Conservation (phyloP, 2,329 filamentous ascomycete species). For the Penicillium sp. region DNA sequence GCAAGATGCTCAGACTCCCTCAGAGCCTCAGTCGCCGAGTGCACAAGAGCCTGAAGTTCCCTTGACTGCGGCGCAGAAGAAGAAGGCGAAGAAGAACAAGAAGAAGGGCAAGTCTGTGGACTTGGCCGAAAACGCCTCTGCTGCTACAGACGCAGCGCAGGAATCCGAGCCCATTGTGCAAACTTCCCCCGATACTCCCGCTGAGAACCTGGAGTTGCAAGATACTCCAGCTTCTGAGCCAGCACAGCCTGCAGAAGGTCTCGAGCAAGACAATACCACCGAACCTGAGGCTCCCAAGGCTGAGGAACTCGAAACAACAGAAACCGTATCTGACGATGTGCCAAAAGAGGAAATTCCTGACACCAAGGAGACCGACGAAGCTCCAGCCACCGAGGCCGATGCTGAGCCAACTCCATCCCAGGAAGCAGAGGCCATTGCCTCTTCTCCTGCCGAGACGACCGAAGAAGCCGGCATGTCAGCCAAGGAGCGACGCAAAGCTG, state of each 20-base stretch:
- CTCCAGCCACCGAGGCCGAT: slow-evolving; percentile 7
- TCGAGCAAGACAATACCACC: background rate
- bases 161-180: slow-evolving; percentile 8
- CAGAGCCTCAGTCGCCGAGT: slow-evolving; percentile 1
- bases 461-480: slow-evolving; percentile 33
- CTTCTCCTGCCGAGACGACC: slow-evolving; percentile 1
- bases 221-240: background rate
- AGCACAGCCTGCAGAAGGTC: background rate
- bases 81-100: slow-evolving; percentile 28
- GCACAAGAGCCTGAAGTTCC: slow-evolving; percentile 9
- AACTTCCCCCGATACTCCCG: background rate
- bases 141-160: slow-evolving; percentile 4
- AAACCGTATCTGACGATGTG: background rate
- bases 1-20: background rate
- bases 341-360: slow-evolving; percentile 20
- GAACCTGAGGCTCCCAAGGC: slow-evolving; percentile 9
- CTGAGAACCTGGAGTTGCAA: background rate
- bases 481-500: slow-evolving; percentile 49
- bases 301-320: slow-evolving; percentile 15
- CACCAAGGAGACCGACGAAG: slow-evolving; percentile 9
- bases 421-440: slow-evolving; percentile 3
- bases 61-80: slow-evolving; percentile 18
- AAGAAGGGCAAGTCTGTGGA: slow-evolving; percentile 27
- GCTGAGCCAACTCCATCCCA: background rate
- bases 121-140: slow-evolving; percentile 10